Conservation (phyloP, 2,329 filamentous ascomycete genomes). For the Cladosporium sp. region DNA sequence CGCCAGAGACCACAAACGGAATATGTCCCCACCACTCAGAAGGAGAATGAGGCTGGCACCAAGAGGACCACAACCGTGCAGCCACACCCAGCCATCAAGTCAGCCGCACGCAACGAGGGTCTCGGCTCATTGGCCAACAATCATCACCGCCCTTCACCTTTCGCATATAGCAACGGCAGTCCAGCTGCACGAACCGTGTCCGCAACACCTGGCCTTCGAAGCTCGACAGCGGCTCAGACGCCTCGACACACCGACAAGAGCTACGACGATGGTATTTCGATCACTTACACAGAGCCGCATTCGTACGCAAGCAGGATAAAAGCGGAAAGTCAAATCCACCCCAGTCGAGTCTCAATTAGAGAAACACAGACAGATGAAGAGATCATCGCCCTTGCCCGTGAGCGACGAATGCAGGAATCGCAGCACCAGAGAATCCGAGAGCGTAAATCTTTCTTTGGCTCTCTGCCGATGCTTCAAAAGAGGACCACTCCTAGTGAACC, state of each 20-base stretch:
- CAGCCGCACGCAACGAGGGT: constrained; percentile 21
- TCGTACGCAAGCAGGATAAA: constrained; percentile 20
- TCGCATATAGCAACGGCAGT: constrained; percentile 23
- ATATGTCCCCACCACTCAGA: neutral
- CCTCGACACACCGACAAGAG: constrained; percentile 24
- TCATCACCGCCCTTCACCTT: constrained; percentile 19
- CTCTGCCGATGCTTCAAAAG: constrained; percentile 44
- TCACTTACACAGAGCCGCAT: constrained; percentile 17
- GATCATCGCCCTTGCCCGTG: constrained; percentile 36
- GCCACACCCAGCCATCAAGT: constrained; percentile 9
- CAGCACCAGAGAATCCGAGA: constrained; percentile 43
- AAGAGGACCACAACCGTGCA: neutral
- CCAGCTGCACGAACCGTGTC: constrained; percentile 23
- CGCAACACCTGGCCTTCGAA: neutral
- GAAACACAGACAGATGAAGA: constrained; percentile 32
- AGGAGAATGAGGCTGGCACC: neutral
- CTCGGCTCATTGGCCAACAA: constrained; percentile 24
- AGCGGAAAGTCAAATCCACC: neutral
- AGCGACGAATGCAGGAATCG: constrained; percentile 43
- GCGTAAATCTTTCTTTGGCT: constrained; percentile 45
- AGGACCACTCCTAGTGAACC: neutral
- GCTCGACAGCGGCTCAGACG: constrained; percentile 25
- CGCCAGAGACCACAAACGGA: neutral
- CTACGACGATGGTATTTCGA: constrained; percentile 18
- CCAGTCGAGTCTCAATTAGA: constrained; percentile 22